Base-by-base conservation (phyloP, 2,329 filamentous ascomycete species). In the Ophiosphaerella narmari region DNA sequence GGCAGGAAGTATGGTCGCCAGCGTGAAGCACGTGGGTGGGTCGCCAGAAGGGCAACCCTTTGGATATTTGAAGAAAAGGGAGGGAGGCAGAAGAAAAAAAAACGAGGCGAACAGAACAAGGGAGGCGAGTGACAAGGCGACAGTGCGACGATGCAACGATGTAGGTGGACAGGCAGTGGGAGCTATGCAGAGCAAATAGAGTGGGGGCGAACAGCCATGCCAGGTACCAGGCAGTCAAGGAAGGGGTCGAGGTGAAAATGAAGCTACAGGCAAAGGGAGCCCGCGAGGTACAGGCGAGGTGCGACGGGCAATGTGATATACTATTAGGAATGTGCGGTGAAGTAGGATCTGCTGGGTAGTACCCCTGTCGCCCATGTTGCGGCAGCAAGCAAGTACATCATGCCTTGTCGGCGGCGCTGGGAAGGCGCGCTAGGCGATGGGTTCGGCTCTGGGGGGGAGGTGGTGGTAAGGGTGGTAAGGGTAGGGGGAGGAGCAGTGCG, bases 1-100 rank as follows among this genome's bases (percentile, higher is more conserved):
- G 45, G 69, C 64, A 58, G 71, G 68, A 52, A 73, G 66, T 24
- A 65, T 66, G 48, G 72, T 63, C 68, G 72, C 72, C 72, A 74
- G 67, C 41, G 52, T 73, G 72, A 69, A 60, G 43, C 37, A 23
- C 39, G 55, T 26, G 18, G 41, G 43, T 54, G 63, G 63, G 66
- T 59, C 59, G 63, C 41, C 48, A 14, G n/a, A 45, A 29, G 52
- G 62, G 67, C 64, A 66, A 71, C 66, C 63, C 63, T 57, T 43
- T 48, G 13, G 43, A 38, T 26, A 35, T 21, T 39, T 24, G 33
- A 48, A 35, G 23, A 39, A 44, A 35, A 18, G 39, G 14, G 33
- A 46, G 16, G 24, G 26, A 29, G 42, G 31, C 36, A 35, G 26
- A 41, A 42, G 29, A 32, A 24, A 37, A n/a, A n/a, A 18, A 5